Conservation (phyloP, 2,329 filamentous ascomycete genomes). For the Fusarium irregulare region DNA sequence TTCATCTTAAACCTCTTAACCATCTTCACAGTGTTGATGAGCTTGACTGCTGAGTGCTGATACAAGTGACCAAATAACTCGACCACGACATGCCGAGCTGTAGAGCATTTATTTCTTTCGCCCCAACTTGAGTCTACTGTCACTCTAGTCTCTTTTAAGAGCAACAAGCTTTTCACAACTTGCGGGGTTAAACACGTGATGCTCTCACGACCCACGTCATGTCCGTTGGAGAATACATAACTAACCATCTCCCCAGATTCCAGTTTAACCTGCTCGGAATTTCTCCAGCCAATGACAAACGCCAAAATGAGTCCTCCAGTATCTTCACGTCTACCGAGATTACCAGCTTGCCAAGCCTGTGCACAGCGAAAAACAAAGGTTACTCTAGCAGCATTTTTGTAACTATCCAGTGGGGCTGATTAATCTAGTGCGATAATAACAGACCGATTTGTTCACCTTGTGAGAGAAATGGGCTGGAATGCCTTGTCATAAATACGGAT, state of each 20-base stretch:
- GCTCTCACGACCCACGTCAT: not conserved
- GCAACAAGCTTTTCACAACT: not conserved
- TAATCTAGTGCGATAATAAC: constrained; percentile 11
- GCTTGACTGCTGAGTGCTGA: too few relatives aligned
- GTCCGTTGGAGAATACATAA: not conserved
- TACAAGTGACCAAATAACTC: not conserved
- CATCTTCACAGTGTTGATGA: too few relatives aligned
- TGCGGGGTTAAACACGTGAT: constrained; percentile 9
- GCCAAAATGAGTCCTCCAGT: not conserved
- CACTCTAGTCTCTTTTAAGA: not conserved
- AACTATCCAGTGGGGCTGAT: not conserved
- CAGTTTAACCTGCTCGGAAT: too few relatives aligned
- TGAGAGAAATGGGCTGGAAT: constrained; percentile 4
- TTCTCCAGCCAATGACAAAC: accelerated
- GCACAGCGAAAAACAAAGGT: constrained; percentile 23
- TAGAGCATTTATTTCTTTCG: too few relatives aligned
- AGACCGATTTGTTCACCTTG: constrained; percentile 16
- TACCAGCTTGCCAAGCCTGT: constrained; percentile 26
- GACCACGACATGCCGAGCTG: not conserved
- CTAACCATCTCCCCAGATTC: not conserved
- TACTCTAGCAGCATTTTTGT: accelerated
- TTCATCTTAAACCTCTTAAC: too few relatives aligned
- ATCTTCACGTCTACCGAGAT: not conserved
- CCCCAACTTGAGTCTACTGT: not conserved
- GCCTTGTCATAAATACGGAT: not conserved